phyloP scores from a whole-genome alignment of 1,284 basidiomycete species.

The Pseudozyma pruni region DNA sequence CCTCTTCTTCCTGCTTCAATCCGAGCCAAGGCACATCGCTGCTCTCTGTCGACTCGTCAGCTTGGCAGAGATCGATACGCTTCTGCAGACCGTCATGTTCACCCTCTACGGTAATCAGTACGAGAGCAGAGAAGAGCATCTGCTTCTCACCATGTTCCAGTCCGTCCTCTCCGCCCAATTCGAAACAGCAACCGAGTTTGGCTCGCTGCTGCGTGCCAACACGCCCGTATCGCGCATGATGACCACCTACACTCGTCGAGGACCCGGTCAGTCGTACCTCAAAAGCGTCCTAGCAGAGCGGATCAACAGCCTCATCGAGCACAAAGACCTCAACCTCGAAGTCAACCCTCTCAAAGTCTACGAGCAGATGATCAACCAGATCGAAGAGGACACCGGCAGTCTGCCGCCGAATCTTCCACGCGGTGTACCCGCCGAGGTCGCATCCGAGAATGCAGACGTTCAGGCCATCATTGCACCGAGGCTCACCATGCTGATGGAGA shows the following conservation, averaged over 20 bases:
- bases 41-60: slow-evolving; percentile 96
- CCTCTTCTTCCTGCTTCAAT: slow-evolving; percentile 97
- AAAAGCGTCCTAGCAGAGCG: slow-evolving; percentile 95
- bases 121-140: slow-evolving; percentile 96
- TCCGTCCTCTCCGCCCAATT: slow-evolving; percentile 98
- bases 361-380: slow-evolving; percentile 75
- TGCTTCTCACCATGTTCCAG: slow-evolving; percentile 97
- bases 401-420: slow-evolving; percentile 88
- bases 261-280: slow-evolving; percentile 96
- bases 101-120: slow-evolving; percentile 99
- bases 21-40: slow-evolving; percentile 95
- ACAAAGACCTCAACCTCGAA: slow-evolving; percentile 97
- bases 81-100: slow-evolving; percentile 99
- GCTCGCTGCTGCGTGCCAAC: slow-evolving; percentile 94
- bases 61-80: slow-evolving; percentile 94
- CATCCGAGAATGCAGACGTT: slow-evolving; percentile 89
- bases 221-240: slow-evolving; percentile 99
- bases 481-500: slow-evolving; percentile 97
- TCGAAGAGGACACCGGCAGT: slow-evolving; percentile 92
- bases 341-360: slow-evolving; percentile 95
- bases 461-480: slow-evolving; percentile 96
- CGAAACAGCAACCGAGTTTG: slow-evolving; percentile 97
- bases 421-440: slow-evolving; percentile 91
- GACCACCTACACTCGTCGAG: slow-evolving; percentile 98
- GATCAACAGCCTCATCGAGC: slow-evolving; percentile 97